phyloP scores from a whole-genome alignment of 2,329 filamentous ascomycete genomes.

The Teratosphaeriaceae sp. region DNA sequence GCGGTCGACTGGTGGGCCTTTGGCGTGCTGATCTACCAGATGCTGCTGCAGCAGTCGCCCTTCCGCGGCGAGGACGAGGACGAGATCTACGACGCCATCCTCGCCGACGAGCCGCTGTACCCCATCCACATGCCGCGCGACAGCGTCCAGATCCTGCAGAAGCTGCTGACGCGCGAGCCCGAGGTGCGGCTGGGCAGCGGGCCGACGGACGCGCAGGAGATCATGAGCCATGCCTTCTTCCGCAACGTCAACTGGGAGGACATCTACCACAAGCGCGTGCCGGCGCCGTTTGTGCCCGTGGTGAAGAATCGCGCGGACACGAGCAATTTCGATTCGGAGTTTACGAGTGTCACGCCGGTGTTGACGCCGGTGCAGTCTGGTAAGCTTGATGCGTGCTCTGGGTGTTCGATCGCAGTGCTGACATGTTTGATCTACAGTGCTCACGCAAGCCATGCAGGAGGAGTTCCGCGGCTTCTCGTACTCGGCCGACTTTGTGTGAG shows the following conservation, averaged over 20 bases:
- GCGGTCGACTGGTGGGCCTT: conserved; percentile 99
- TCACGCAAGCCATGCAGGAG: conserved; percentile 98
- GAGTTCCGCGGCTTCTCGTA: conserved; percentile 99
- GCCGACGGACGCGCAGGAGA: conserved; percentile 93
- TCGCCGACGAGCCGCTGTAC: conserved; percentile 94
- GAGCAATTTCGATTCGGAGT: conserved; percentile 99
- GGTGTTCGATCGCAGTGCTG: too few relatives aligned
- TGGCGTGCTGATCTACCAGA: conserved; percentile 97
- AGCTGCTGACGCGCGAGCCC: conserved; percentile 90
- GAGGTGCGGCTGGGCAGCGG: conserved; percentile 89
- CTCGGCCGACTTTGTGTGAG: conserved; percentile 77
- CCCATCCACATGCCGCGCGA: conserved; percentile 98
- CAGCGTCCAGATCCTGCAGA: conserved; percentile 95
- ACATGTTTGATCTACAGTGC: conserved; percentile 62
- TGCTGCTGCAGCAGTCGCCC: conserved; percentile 96
- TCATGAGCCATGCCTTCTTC: conserved; percentile 99
- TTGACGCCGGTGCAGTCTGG: conserved; percentile 95
- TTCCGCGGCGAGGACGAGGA: conserved; percentile 99
- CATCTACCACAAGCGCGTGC: conserved; percentile 89
- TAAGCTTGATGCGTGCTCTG: too few relatives aligned
- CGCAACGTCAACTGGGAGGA: conserved; percentile 98
- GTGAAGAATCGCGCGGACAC: conserved; percentile 94
- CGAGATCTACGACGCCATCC: conserved; percentile 97
- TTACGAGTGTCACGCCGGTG: conserved; percentile 96
- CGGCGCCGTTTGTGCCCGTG: conserved; percentile 79